Conservation (phyloP, 345 rosid species). For the Eucalyptus cloeziana region DNA sequence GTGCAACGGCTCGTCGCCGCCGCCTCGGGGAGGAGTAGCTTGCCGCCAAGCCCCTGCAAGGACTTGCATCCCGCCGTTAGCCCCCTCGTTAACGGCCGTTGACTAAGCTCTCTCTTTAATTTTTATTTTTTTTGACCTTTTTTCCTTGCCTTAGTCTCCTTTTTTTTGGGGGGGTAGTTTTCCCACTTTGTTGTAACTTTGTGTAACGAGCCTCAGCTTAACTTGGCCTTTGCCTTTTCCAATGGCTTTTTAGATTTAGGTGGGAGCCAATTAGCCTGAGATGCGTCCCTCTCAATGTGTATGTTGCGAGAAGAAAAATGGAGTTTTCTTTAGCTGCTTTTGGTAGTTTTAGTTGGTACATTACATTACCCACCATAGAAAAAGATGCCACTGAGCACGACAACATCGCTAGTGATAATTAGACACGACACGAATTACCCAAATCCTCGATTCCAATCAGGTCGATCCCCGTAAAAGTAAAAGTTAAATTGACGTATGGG, state of each 20-base stretch:
- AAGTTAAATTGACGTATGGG: neutral
- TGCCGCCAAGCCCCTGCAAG: conserved; percentile 86
- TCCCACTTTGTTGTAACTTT: neutral
- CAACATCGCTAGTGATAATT: neutral
- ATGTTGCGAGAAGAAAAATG: neutral
- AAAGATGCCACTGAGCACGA: neutral
- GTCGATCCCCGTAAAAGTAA: neutral
- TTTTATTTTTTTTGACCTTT: neutral
- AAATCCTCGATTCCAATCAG: neutral
- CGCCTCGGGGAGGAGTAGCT: conserved; percentile 60
- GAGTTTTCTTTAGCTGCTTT: neutral
- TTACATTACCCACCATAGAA: neutral
- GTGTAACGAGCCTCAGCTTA: neutral
- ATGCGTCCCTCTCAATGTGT: neutral
- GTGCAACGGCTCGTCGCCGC: conserved; percentile 81
- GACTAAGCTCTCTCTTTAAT: neutral
- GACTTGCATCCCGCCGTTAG: conserved; percentile 35
- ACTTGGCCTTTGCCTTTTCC: neutral
- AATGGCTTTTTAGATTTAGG: neutral
- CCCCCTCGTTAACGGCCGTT: conserved; percentile 30
- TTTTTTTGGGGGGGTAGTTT: neutral
- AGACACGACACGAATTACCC: neutral
- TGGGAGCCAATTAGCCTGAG: neutral
- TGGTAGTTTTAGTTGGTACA: neutral
- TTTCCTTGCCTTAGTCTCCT: neutral